Evolutionary conservation across 2,329 filamentous ascomycete genomes (phyloP).

Genomic region (Periglandula ipomoeae): DNA sequence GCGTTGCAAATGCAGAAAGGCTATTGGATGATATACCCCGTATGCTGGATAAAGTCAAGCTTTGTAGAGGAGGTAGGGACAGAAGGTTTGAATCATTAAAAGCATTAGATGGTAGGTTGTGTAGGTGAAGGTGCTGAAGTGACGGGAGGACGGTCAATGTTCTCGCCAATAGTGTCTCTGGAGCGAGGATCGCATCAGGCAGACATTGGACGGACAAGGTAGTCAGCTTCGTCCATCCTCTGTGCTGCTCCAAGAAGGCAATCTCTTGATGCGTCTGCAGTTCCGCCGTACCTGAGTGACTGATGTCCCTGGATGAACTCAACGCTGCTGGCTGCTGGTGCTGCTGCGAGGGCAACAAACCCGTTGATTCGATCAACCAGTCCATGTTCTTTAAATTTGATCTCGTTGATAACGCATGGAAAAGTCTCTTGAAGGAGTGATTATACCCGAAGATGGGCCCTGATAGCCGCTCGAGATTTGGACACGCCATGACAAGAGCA

Average conservation of each 20-base stretch:
- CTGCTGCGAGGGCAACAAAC: constrained; percentile 2
- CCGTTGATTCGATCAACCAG: constrained; percentile 43
- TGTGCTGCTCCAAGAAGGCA: constrained; percentile 41
- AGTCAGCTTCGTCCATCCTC: constrained; percentile 45
- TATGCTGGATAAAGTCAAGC: constrained; percentile 46
- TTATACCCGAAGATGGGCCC: constrained; percentile 46
- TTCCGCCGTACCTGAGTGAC: constrained; percentile 20
- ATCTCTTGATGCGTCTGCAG: constrained; percentile 25
- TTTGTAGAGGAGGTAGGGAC: constrained; percentile 43
- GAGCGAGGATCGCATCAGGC: constrained; percentile 43
- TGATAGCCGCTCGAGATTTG: constrained; percentile 50
- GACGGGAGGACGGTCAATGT: constrained; percentile 42
- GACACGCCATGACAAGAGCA: constrained; percentile 54
- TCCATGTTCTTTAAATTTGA: constrained; percentile 46
- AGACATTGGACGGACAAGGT: constrained; percentile 51
- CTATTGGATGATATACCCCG: constrained; percentile 47
- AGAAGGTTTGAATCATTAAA: constrained; percentile 50
- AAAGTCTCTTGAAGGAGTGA: constrained; percentile 46
- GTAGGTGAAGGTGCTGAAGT: constrained; percentile 50
- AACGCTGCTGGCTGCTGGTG: constrained; percentile 20
- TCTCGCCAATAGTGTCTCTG: constrained; percentile 41
- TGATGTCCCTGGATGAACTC: constrained; percentile 14
- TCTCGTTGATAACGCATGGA: constrained; percentile 51
- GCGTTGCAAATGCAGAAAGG: constrained; percentile 47
- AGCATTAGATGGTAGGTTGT: constrained; percentile 42